Evolutionary conservation across 2,329 filamentous ascomycete species (phyloP).

Genomic region (Pseudogymnoascus sp.): DNA sequence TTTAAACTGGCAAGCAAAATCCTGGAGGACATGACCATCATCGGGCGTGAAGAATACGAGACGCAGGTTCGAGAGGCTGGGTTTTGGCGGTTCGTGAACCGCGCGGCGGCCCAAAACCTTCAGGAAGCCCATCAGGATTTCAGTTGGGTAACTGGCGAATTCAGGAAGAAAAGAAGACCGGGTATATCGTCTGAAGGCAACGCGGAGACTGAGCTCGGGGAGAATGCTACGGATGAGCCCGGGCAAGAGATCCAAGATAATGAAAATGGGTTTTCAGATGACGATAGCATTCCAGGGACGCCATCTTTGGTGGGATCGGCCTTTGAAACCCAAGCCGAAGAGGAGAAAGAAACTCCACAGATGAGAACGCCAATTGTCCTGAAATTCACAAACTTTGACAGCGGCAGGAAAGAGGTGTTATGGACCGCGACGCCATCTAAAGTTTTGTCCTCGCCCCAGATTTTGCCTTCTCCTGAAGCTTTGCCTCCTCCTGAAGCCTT

Average conservation of each 20-base stretch:
- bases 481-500: background rate
- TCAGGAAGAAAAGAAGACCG: background rate
- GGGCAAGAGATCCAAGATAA: background rate
- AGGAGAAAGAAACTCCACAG: background rate
- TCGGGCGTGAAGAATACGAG: conserved; percentile 23
- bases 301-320: background rate
- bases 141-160: conserved; percentile 11
- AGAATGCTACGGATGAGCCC: background rate
- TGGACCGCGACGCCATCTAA: background rate
- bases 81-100: conserved; percentile 28
- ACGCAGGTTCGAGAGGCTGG: conserved; percentile 22
- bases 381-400: background rate
- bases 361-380: background rate
- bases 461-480: background rate
- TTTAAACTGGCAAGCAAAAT: conserved; percentile 22
- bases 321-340: background rate
- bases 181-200: background rate
- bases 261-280: background rate
- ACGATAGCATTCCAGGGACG: background rate
- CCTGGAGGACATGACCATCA: conserved; percentile 23
- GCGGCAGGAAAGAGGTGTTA: background rate
- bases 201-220: background rate
- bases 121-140: conserved; percentile 7
- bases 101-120: conserved; percentile 10
- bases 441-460: background rate